Conservation (phyloP, 2,329 filamentous ascomycete species). For the Aspergillus aculeatinus region DNA sequence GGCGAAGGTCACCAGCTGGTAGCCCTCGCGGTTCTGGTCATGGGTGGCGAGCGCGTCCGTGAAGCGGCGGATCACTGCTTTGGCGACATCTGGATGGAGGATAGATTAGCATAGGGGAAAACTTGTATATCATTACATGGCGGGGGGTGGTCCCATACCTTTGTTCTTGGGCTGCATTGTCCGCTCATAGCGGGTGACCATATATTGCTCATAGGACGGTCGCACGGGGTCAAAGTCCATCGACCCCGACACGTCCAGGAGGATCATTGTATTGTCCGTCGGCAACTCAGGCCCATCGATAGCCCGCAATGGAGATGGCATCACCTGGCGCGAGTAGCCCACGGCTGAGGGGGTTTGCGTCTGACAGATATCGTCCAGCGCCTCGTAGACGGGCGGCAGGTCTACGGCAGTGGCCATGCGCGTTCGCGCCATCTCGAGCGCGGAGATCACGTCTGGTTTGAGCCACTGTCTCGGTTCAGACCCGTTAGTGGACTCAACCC, state of each 20-base stretch:
- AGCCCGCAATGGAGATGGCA: neutral
- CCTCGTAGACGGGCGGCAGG: constrained; percentile 3
- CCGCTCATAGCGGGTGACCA: neutral
- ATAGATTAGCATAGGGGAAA: no score
- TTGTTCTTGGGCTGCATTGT: constrained; percentile 5
- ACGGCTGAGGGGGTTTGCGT: neutral
- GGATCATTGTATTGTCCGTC: constrained; percentile 5
- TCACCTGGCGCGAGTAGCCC: constrained; percentile 5
- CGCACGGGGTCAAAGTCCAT: constrained; percentile 3
- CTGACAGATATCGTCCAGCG: constrained; percentile 1
- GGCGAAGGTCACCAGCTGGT: constrained; percentile 7
- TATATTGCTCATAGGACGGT: neutral
- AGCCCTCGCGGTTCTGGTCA: constrained; percentile 3
- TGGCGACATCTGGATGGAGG: constrained; percentile 1
- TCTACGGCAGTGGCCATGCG: constrained; percentile 6
- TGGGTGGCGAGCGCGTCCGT: constrained; percentile 1
- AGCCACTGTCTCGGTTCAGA: neutral
- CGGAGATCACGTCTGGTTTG: constrained; percentile 5
- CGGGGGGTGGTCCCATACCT: neutral
- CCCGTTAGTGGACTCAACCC: neutral
- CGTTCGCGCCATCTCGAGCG: neutral
- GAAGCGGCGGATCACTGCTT: constrained; percentile 6
- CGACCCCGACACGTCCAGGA: constrained; percentile 7
- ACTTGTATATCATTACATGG: no score
- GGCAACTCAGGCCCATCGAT: neutral